Evolutionary conservation across 345 rosid species (phyloP), one percentile per base, ranked within the genome.

Genomic region (Trapa incisa): DNA sequence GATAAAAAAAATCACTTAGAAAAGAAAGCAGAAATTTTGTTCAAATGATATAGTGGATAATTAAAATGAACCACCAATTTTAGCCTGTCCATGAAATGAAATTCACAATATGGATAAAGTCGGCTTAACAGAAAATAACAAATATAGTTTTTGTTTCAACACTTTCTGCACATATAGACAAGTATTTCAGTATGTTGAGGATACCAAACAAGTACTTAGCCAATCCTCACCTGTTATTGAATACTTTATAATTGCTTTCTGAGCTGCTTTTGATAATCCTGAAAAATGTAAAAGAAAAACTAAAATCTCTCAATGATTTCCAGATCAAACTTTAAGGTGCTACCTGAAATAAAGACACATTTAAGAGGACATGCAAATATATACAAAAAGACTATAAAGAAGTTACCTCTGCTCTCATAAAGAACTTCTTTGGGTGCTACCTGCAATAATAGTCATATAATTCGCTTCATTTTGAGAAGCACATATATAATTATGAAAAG

Each of bases 391-490:
- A 69, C 39, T 67, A 66, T 48, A 54, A 70, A 77, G 35, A 50
- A 71, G 47, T 72, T 72, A 93, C 98, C 96, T 88, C 77, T 80
- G 76, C 76, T 75, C 78, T 90, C 92, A 78, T 85, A 88, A 74
- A 93, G 58, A 50, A 93, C 83, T 87, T 93, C 98, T 77, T 83
- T 90, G 11, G 98, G 98, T 57, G 98, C 85, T 67, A 93, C 90
- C 97, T 93, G 50, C 71, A 75, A 77, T 47, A 64, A 65, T 32
- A 58, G 60, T 48, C 62, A 38, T 70, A 68, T 53, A 42, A 57
- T 53, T n/a, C 52, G 13, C 71, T 67, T 76, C 37, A 78, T 38
- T 75, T 64, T 47, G 67, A 54, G 15, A 39, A 32, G 66, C 16
- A 48, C 47, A 41, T 61, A 65, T 56, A 17, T 64, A 47, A 7